A percentile compares a stretch with the other conserved stretches of the same genome.
Evolutionary conservation across 345 rosid species (phyloP).

Genomic region (Salix exigua): DNA sequence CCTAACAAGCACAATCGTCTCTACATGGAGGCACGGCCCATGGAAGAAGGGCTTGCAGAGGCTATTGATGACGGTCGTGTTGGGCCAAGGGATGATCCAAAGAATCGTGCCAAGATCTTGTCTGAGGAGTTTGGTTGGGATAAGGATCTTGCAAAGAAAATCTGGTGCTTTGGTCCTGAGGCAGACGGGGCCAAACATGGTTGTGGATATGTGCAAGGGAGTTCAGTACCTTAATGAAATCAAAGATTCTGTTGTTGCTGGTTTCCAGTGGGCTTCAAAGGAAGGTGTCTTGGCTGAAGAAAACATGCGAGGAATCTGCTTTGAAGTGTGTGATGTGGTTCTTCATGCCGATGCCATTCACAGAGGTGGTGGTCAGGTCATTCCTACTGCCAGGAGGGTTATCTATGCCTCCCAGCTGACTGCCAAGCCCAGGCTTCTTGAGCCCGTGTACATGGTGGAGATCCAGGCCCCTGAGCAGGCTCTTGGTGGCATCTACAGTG

Average conservation of each 20-base stretch:
- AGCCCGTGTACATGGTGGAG: constrained; percentile 80
- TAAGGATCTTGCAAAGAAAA: constrained; percentile 82
- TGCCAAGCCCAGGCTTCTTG: constrained; percentile 78
- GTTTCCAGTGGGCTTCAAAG: constrained; percentile 90
- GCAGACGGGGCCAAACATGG: constrained; percentile 86
- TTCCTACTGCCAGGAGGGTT: constrained; percentile 83
- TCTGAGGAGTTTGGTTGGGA: constrained; percentile 81
- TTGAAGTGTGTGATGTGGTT: constrained; percentile 79
- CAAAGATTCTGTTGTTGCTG: constrained; percentile 84
- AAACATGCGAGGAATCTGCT: constrained; percentile 85
- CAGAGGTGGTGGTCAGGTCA: constrained; percentile 86
- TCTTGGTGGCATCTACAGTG: constrained; percentile 86
- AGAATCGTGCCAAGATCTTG: constrained; percentile 62
- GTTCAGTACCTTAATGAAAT: constrained; percentile 84
- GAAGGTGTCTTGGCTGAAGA: constrained; percentile 75
- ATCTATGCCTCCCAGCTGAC: constrained; percentile 76
- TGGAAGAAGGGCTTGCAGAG: constrained; percentile 81
- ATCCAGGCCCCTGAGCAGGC: constrained; percentile 87
- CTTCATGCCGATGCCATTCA: constrained; percentile 85
- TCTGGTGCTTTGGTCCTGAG: constrained; percentile 87
- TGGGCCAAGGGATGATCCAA: constrained; percentile 85
- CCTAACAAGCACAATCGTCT: constrained; percentile 81
- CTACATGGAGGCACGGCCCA: constrained; percentile 79
- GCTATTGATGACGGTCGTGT: constrained; percentile 79
- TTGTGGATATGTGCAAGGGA: constrained; percentile 87